Evolutionary conservation across 352 stramenopile genomes (phyloP), one percentile per base, ranked within the genome.

Genomic region (Thalassiosira hispida): DNA sequence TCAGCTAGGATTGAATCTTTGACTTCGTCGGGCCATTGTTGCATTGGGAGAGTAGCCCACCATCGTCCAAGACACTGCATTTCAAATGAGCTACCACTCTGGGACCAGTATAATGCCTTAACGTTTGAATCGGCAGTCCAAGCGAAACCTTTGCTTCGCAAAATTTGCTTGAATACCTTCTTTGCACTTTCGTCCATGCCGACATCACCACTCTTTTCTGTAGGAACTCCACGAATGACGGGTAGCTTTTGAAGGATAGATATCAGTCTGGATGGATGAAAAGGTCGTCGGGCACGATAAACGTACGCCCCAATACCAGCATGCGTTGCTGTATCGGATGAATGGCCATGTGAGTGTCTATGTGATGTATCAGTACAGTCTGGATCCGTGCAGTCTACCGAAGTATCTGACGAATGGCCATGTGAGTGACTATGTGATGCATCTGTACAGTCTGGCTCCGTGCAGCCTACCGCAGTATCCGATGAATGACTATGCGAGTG

Each of bases 121-220:
- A 77, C 63, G 76, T 91, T 82, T 16, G 81, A 89, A 63, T 91
- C 72, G 29, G 88, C 91, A n/a, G 71, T 78, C 87, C 86, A 95
- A 47, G 84, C 40, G 71, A 95, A 95, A 56, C 91, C 91, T 62
- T 94, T 95, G 53, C 81, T 90, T 20, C 91, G 67, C 11, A 95
- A 23, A 0, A 92, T 53, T 35, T 66, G 25, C 35, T 78, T 16
- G 38, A 95, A 85, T 18, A 70, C 55, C 12, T 83, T 57, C 31
- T 78, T 64, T 22, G 65, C 46, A 2, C 47, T 65, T 33, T 77
- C 57, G 22, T 69, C 61, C 0, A 79, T 40, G 16, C 71, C 35
- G 4, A 29, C 44, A 53, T 57, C 18, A 18, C 65, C 49, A 27
- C 20, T 35, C 20, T 71, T 23, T 35, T 61, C 60, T 35, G 18